Conservation (phyloP, 2,329 filamentous ascomycete species). For the Hymenoscyphus albidus region DNA sequence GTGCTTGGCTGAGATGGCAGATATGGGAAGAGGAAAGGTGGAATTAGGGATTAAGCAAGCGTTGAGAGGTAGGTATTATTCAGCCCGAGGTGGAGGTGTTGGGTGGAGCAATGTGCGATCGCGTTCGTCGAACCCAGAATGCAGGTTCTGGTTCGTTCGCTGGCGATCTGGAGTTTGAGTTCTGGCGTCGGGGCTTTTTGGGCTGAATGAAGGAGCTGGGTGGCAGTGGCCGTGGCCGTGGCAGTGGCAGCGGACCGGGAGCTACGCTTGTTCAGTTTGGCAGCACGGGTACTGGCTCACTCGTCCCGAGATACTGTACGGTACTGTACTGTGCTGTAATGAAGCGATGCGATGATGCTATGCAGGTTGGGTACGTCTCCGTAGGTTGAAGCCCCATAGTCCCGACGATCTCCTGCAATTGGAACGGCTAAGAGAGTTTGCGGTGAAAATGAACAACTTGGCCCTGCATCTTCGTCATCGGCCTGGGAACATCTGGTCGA, state of each 20-base stretch:
- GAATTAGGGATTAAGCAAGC: neutral
- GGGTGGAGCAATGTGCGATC: neutral
- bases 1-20: neutral
- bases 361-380: neutral
- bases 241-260: neutral
- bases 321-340: too few species aligned
- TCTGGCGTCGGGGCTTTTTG: neutral
- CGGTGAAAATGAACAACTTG: neutral
- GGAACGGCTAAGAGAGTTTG: neutral
- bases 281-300: neutral
- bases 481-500: neutral
- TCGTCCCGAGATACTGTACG: too few species aligned
- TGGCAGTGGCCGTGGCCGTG: neutral
- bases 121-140: neutral
- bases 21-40: neutral
- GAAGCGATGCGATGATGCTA: too few species aligned
- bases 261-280: neutral
- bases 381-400: neutral
- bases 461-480: neutral
- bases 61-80: neutral
- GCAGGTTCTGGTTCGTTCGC: neutral
- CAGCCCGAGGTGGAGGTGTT: neutral
- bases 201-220: neutral
- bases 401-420: slow-evolving; percentile 5
- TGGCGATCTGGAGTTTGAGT: neutral